A percentile compares a stretch with the other conserved stretches of the same genome.
Evolutionary conservation across 495 filamentous ascomycete genomes (phyloP).

Genomic region (Penicillium coffeae): DNA sequence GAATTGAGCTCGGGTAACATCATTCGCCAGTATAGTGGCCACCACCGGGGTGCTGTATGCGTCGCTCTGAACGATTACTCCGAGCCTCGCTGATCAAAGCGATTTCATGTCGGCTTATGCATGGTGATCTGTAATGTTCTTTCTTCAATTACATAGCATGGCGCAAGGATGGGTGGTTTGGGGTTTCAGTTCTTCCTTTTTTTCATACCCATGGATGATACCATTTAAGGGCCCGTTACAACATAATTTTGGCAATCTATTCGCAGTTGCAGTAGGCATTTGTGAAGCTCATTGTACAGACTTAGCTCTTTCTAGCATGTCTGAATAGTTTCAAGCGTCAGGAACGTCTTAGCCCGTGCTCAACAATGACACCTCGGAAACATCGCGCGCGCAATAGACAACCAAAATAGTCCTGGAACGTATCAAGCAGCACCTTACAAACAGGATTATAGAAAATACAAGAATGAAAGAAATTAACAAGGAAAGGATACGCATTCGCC

Average conservation of each 20-base stretch:
- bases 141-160: conserved; percentile 14
- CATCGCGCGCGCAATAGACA: too few relatives aligned
- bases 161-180: conserved; percentile 5
- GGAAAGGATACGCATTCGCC: background rate
- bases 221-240: conserved; percentile 4
- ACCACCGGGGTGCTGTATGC: conserved; percentile 92
- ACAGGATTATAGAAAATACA: conserved; percentile 4
- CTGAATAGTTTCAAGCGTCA: too few relatives aligned
- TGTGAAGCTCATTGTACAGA: too few relatives aligned
- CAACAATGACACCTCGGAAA: too few relatives aligned
- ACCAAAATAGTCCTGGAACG: conserved; percentile 3
- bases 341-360: too few relatives aligned
- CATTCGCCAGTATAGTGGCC: conserved; percentile 96
- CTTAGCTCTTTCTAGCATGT: too few relatives aligned
- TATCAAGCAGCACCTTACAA: conserved; percentile 7
- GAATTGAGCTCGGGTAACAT: conserved; percentile 80
- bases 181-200: background rate
- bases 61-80: conserved; percentile 97
- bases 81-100: conserved; percentile 54
- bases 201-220: background rate
- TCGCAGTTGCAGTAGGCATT: too few relatives aligned
- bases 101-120: too few relatives aligned
- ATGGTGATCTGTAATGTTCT: background rate
- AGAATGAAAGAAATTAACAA: conserved; percentile 2
- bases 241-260: too few relatives aligned